Base-by-base conservation (phyloP, 306 rosid genomes). In the Rosa lucieae region DNA sequence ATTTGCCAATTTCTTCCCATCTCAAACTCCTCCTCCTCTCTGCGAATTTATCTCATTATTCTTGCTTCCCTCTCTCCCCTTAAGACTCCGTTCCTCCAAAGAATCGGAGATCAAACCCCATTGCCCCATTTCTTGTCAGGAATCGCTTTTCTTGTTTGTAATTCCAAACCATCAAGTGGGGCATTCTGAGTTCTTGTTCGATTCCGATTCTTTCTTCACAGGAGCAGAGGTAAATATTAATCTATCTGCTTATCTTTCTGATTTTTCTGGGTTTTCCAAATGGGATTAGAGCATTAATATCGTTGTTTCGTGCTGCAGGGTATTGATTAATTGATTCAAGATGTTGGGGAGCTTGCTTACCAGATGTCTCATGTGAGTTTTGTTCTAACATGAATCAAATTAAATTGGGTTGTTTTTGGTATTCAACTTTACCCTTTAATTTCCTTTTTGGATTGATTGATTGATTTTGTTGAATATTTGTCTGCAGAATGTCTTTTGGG, bases 271-370 rank as follows among this genome's bases (percentile, higher is more conserved):
- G 74, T 9, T 9, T 49, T 2, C 43, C 3, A 9, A 39, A 2
- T 26, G 29, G 66, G 49, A 42, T 55, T 42, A 12, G 53, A 10
- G 32, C 73, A 51, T 40, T 44, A 8, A 48, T 9, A 6, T 5
- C 3, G 5, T 20, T 20, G 68, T 17, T 39, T 37, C 62, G 32
- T 55, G 32, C 79, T 84, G 75, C 88, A 88, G 84, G 59, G 52
- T 66, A 13, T 39, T 63, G 29, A 73, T 67, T 74, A 67, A 66
- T 26, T 63, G 58, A 76, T 62, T 35, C 0, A 79, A 87, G 76
- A 95, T 95, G 98, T 78, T 95, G 83, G 99, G 98, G n/a, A 93
- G 87, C 40, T 82, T 95, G 62, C 80, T 95, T 17, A 90, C 84
- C 73, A 88, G 99, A 76, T 51, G 70, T 73, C 98, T 95, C 43